phyloP scores from a whole-genome alignment of 2,329 filamentous ascomycete species.

The Dactylonectria estremocensis region DNA sequence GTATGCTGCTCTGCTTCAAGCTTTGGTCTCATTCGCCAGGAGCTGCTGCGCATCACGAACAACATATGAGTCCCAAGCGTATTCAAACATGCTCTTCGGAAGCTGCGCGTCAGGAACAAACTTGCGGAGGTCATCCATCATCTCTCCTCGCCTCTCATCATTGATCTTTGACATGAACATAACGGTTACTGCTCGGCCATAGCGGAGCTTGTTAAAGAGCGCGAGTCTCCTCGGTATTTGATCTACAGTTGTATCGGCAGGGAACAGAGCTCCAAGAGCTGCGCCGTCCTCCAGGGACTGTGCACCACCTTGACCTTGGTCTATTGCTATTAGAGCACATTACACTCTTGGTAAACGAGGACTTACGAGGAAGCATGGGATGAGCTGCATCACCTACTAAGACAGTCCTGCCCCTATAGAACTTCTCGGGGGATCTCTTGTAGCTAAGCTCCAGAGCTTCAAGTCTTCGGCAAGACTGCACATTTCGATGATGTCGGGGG shows the following conservation, averaged over 20 bases:
- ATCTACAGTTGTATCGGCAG: not conserved
- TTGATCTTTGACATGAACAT: conserved; percentile 17
- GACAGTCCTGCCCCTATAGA: conserved; percentile 1
- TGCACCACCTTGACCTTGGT: conserved; percentile 32
- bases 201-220: conserved; percentile 25
- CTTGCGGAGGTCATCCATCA: conserved; percentile 12
- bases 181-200: conserved; percentile 7
- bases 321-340: conserved; percentile 4
- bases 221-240: conserved; percentile 10
- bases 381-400: conserved; percentile 32
- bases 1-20: not conserved
- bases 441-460: conserved; percentile 17
- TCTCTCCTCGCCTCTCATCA: conserved; percentile 15
- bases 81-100: conserved; percentile 13
- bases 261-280: conserved; percentile 24
- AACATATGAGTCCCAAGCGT: conserved; percentile 8
- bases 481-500: conserved; percentile 10
- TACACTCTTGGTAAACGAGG: not conserved
- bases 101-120: conserved; percentile 3
- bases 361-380: conserved; percentile 33
- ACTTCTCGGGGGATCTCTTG: conserved; percentile 1
- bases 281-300: conserved; percentile 30
- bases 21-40: not conserved
- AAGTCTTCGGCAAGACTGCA: conserved; percentile 15
- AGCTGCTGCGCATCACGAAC: not conserved